Base-by-base conservation (phyloP, 1,284 basidiomycete genomes). In the Ceratobasidium sp. region DNA sequence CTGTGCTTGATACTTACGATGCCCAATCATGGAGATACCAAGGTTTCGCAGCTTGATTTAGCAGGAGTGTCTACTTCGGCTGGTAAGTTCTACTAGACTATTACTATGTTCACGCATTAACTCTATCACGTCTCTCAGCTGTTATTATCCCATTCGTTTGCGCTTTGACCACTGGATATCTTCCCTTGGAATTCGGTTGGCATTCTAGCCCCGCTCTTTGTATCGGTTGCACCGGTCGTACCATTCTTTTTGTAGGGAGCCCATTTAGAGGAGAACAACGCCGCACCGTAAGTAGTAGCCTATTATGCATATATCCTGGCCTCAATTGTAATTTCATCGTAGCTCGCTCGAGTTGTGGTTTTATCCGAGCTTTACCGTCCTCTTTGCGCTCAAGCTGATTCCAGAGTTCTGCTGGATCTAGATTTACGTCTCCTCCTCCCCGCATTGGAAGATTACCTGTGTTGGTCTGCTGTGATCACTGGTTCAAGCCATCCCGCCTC, bases 101-200 rank as follows among this genome's bases (percentile, higher is more conserved):
- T 38, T 38, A 38, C 35, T 18, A 8, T 23, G 18, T n/a, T 35
- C 49, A 4, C 14, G 4, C 23, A 43, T 21, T 72, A 13, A 32
- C 23, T 14, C 13, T 47, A 14, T 23, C 41, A 32, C 58, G 7
- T 43, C 75, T 82, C 44, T 82, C 80, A 0, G 75, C 81, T 80
- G 55, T 41, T 73, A 58, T 38, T 35, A 43, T 26, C 14, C 78
- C 86, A 28, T 85, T 87, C 78, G 83, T 86, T 44, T 86, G 83
- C 73, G 84, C 83, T 1, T 78, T 87, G 26, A 87, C 86, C 1
- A 83, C 83, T 13, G 85, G 84, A 0, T 83, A 78, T 80, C 1
- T 74, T 76, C 8, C 84, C 85, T 13, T 87, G 86, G 86, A 79
- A 74, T 0, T 79, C 82, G 0, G 82, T 82, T 0, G 76, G 62